Percentiles rank a stretch among this genome's conserved stretches.
These are phyloP conservation scores for Physcomitrellopsis africana DNA, from an alignment of 225 moss, liverwort and hornwort genomes.

Conservation along the genomic window DNA sequence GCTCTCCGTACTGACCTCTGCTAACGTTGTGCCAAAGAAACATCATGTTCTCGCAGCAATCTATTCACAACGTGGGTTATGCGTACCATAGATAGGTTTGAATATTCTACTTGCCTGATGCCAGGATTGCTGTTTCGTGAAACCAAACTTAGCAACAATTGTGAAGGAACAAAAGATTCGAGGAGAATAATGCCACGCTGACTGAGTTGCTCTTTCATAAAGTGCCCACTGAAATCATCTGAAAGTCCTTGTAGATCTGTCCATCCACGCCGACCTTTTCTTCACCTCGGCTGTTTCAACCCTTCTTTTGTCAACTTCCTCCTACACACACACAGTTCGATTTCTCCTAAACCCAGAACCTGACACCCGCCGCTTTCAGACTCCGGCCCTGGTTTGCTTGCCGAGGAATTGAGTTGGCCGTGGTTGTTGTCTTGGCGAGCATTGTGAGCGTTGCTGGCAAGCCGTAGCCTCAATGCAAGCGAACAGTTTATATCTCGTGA, in stretches of 20 bases:
- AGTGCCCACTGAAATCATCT: not conserved
- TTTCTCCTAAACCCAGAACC: constrained; percentile 21
- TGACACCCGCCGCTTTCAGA: not conserved
- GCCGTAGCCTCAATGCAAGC: constrained; percentile 30
- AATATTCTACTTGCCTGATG: no score
- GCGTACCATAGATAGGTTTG: no score
- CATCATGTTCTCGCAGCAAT: no score
- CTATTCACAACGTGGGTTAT: no score
- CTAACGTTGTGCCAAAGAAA: no score
- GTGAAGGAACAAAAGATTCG: no score
- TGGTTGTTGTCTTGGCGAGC: not conserved
- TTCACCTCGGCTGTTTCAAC: not conserved
- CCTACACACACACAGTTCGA: not conserved
- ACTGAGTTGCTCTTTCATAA: not conserved
- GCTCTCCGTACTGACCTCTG: no score
- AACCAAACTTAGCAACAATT: no score
- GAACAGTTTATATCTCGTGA: not conserved
- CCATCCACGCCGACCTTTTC: no score
- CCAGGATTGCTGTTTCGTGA: no score
- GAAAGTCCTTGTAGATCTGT: not conserved
- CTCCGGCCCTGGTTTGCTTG: not conserved
- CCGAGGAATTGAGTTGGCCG: not conserved
- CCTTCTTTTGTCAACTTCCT: not conserved
- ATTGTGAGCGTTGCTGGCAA: not conserved
- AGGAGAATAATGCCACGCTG: not conserved